Evolutionary conservation across 805 yeast genomes (phyloP), one percentile per base, ranked within the genome.

Genomic region (Monosporozyma aerobia): DNA sequence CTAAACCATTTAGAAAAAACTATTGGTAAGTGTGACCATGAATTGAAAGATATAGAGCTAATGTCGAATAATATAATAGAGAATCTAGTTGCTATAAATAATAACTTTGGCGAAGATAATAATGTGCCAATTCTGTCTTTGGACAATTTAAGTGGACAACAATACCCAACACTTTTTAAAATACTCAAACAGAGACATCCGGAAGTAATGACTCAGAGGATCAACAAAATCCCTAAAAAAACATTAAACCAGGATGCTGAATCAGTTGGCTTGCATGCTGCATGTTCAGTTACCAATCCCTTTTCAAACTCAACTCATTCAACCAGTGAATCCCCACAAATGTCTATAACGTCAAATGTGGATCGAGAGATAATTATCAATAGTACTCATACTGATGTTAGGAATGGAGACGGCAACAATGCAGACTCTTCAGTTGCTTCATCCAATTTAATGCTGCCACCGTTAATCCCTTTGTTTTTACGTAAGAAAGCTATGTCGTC

Each of bases 401-500:
- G 29, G 5, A 27, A 23, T 11, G 16, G 25, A 7, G 29, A 7
- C 11, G 25, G 10, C 10, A 13, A 40, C 19, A 16, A 40, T 10
- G 19, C 27, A 16, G 10, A 5, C 5, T 11, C 8, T 23, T 19
- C 27, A 9, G 22, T 8, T 11, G 22, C 7, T 22, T 22, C 27
- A 19, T 8, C 44, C 7, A 5, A 40, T 40, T 9, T 11, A 22
- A 11, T 19, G 3, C 10, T 40, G 14, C 16, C 45, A 23, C 45
- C 23, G 10, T 23, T 43, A 23, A 23, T 43, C 25, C 45, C 45
- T 13, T 8, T 22, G 8, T 43, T 23, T 13, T 11, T 43, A 43
- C 45, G 25, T 13, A 23, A 23, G 45, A 52, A 13, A 53, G 54
- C 14, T 32, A 44, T 23, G 22, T 62, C 65, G 41, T 56, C 59